Conservation (phyloP, 1,139 yeast genomes). For the Diutina pseudorugosa region DNA sequence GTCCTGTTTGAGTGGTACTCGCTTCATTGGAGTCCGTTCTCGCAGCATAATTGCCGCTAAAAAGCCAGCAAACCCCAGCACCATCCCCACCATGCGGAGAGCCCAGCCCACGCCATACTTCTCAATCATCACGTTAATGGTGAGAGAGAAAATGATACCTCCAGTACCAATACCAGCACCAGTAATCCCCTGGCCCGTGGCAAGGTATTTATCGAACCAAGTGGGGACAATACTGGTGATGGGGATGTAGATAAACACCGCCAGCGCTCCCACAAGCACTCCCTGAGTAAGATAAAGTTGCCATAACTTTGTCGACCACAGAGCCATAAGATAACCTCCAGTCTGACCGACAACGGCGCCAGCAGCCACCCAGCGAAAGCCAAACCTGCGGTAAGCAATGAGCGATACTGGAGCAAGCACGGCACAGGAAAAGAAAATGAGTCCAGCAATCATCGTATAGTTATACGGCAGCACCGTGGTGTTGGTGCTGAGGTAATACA, state of each 20-base stretch:
- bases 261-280: constrained; percentile 12
- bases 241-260: neutral
- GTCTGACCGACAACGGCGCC: neutral
- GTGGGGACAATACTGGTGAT: neutral
- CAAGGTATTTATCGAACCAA: neutral
- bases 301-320: constrained; percentile 38
- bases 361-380: constrained; percentile 15
- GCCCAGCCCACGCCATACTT: neutral
- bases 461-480: constrained; percentile 6
- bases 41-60: neutral
- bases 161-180: neutral
- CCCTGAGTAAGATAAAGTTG: constrained; percentile 43
- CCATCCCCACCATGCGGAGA: neutral
- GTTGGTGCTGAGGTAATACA: constrained; percentile 29
- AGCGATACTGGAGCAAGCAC: constrained; percentile 17
- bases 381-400: constrained; percentile 14
- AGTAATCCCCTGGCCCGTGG: neutral
- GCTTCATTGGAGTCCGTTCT: neutral
- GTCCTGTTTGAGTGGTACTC: neutral
- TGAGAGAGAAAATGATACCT: neutral
- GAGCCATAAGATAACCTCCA: constrained; percentile 29
- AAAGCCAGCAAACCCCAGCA: neutral
- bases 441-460: constrained; percentile 30
- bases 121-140: neutral
- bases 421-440: constrained; percentile 27